Evolutionary conservation across 345 rosid genomes (phyloP).

Genomic region (Moricandia arvensis): DNA sequence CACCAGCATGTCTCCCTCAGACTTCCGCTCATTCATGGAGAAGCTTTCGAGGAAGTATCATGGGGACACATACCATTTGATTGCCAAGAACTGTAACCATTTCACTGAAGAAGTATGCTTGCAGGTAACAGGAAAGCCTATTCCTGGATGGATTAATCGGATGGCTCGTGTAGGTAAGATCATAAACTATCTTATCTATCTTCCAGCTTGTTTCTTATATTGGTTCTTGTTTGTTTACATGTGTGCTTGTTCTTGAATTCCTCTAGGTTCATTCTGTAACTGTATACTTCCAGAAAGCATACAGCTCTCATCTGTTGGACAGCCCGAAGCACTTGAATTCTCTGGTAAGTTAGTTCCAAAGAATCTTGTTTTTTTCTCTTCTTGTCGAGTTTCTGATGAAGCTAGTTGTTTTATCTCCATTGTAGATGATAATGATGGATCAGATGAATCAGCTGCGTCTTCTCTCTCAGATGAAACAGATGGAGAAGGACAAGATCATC

Average conservation of each 20-base stretch:
- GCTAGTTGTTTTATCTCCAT: neutral
- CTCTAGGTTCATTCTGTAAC: conserved; percentile 84
- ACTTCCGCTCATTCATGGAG: conserved; percentile 80
- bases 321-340: conserved; percentile 63
- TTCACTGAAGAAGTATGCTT: conserved; percentile 77
- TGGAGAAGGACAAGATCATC: conserved; percentile 70
- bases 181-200: conserved; percentile 3
- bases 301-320: conserved; percentile 70
- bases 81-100: conserved; percentile 96
- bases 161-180: conserved; percentile 82
- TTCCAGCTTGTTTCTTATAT: neutral
- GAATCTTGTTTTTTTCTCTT: neutral
- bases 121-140: conserved; percentile 77
- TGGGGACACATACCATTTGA: conserved; percentile 89
- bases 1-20: conserved; percentile 63
- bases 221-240: conserved; percentile 15
- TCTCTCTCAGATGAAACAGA: conserved; percentile 54
- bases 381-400: neutral
- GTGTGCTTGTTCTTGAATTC: conserved; percentile 28
- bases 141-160: conserved; percentile 96
- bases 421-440: conserved; percentile 52
- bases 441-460: conserved; percentile 59
- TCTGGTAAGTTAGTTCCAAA: conserved; percentile 54
- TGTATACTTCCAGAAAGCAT: conserved; percentile 91
- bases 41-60: conserved; percentile 68